A percentile compares a stretch with the other conserved stretches of the same genome.
These are phyloP conservation scores for Tuber borchii DNA, from an alignment of 495 filamentous ascomycete species.

Conservation along the genomic window DNA sequence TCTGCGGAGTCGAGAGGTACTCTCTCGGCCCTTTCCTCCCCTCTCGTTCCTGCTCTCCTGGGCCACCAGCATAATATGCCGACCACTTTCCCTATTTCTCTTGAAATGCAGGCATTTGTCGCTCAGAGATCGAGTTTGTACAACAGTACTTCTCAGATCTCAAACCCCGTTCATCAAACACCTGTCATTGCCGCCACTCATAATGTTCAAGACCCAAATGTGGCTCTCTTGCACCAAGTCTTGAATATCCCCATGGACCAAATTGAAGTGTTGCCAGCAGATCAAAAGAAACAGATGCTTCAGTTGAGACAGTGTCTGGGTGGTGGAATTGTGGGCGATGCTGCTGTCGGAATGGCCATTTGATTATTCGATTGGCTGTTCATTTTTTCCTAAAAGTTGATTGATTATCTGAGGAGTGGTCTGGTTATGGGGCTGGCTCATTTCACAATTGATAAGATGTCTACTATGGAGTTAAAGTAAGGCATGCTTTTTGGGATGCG, in stretches of 20 bases:
- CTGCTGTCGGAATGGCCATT: neutral
- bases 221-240: conserved; percentile 34
- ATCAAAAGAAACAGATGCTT: conserved; percentile 38
- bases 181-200: neutral
- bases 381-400: neutral
- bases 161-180: neutral
- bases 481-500: neutral
- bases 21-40: conserved; percentile 4
- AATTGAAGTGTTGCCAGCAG: conserved; percentile 31
- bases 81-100: neutral
- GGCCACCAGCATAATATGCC: neutral
- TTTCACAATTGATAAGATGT: neutral
- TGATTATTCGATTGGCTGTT: neutral
- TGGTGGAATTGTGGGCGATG: neutral
- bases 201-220: conserved; percentile 15
- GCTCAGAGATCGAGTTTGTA: neutral
- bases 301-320: conserved; percentile 31
- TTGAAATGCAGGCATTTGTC: neutral
- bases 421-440: neutral
- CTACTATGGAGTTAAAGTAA: neutral
- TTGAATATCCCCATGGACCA: conserved; percentile 39
- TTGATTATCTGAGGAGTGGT: neutral
- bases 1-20: neutral
- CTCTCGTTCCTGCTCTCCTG: neutral
- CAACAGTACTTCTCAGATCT: neutral